Base-by-base conservation (phyloP, 2,329 filamentous ascomycete genomes). In the Cyphellophora europaea region DNA sequence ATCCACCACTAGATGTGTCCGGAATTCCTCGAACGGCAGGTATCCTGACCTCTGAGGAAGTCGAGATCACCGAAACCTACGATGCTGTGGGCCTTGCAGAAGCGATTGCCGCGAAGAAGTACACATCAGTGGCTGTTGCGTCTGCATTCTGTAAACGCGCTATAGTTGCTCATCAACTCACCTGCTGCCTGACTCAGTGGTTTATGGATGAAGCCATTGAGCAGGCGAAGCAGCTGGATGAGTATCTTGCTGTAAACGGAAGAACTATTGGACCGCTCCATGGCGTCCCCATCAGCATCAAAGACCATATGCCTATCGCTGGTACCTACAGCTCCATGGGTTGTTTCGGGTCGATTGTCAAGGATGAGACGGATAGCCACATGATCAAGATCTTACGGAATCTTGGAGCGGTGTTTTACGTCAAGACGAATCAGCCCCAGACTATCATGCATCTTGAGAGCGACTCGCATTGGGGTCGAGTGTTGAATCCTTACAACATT, bases 241-340 rank as follows among this genome's bases (percentile, higher is more conserved):
- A 55, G 0, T 58, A 71, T 41, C 38, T 61, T 12, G 36, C 41
- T 11, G 51, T 42, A 23, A 59, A 55, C 14, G 59, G 58, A 1
- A 55, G 51, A 31, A 58, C 67, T 1, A 49, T 71, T 2, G 77
- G 76, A 0, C 74, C 76, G 1, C 59, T 82, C 0, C 75, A 80
- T 48, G 76, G 77, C 5, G 58, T 81, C 0, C 75, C 76, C 1
- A 19, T 33, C 5, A 21, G 17, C 17, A 33, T 33, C 13, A 35
- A 35, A 15, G 33, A 35, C n/a, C 33, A 35, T 12, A 35, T 35
- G 33, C 11, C 21, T 4, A 35, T 35, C 19, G 33, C 33, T 17
- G 27, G 27, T 11, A 33, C 27, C 4, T 37, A 40, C 19, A 40
- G 36, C 2, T 40, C 36, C 6, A 19, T 27, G 3, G 42, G 42